Evolutionary conservation across 768 basidiomycete species (phyloP), one percentile per base, ranked within the genome.

Genomic region (Mycena pura): DNA sequence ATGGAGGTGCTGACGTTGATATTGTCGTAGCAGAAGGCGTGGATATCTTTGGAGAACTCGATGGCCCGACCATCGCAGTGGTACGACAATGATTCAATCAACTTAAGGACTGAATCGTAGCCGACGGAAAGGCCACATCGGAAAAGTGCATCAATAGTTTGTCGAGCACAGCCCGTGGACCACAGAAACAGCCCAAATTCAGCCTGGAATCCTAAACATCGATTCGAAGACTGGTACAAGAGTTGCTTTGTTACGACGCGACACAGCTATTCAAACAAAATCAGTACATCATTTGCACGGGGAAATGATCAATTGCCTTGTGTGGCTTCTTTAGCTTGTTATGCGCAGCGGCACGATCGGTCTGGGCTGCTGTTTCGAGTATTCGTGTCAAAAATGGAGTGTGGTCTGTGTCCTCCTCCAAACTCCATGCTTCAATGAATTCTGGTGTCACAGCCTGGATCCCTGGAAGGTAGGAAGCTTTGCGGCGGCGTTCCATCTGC

Each of bases 1-100:
- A 63, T 68, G 0, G 67, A 71, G 0, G 58, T 66, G 17, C 24
- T 62, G 48, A 68, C 44, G 22, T 69, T 62, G 25, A 69, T 46
- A 15, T 60, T 60, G 21, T 53, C 56, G 44, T 58, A 62, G 15
- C 39, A 24, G 29, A 60, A 38, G 28, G 49, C 45, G 29, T 66
- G 55, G 0, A 43, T 40, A 9, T 43, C 31, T 1, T 21, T 21
- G 0, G 53, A 44, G n/a, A 59, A 31, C 2, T 40, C 6, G 14
- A 40, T 8, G 2, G 64, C 51, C 3, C 14, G 24, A 10, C 11
- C 3, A 8, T 51, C 32, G 41, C 56, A 65, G 28, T 40, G 36
- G 19, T 1, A 2, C 6, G 43, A 44, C n/a, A 63, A 28, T 0
- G 21, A 45, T 19, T 65, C 28, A 19, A 66, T 34, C 15, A 48